Base-by-base conservation (phyloP, 306 rosid genomes). In the Lablab purpureus region DNA sequence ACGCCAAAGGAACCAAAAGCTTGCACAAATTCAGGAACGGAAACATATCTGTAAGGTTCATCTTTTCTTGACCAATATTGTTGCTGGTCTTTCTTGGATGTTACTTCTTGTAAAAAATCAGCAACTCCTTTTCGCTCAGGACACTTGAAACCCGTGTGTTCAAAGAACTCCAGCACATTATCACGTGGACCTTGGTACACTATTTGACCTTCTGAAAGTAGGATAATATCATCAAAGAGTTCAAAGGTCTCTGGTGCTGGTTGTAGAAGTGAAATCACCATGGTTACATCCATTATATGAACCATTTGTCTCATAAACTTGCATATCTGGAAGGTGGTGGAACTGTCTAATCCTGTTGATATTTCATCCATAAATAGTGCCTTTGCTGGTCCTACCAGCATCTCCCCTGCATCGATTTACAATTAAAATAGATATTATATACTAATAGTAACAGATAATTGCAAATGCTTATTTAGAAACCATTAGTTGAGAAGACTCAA, bases 331-430 rank as follows among this genome's bases (percentile, higher is more conserved):
- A 90, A 94, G 3, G 98, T 92, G 47, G 98, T 90, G 41, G 98
- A 90, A 77, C 98, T 94, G 75, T 94, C 98, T 64, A 94, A 81
- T 2, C 98, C 98, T 7, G 98, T 94, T 56, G 98, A 94, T 58
- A 94, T 92, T 76, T 94, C 97, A 79, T 92, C 97, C 98, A 94
- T 92, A 55, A 94, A 77, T 1, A 92, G 81, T 30, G 88, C 97
- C 77, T 90, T 90, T 49, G 91, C 97, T 3, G 98, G 97, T 52
- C 98, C 98, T 23, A 84, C 97, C 79, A 94, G 68, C 97, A 94
- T 94, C 77, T 94, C 98, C 34, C 98, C 98, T 92, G 66, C 83
- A 84, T 19, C 40, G 28, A 75, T 40, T 80, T 65, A 65, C 41
- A 28, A 27, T 22, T 9, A 79, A 89, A 19, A 85, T 67, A 34